Evolutionary conservation across 192 early-diverging fungal species (phyloP).

Genomic region (Umbelopsis isabellina): DNA sequence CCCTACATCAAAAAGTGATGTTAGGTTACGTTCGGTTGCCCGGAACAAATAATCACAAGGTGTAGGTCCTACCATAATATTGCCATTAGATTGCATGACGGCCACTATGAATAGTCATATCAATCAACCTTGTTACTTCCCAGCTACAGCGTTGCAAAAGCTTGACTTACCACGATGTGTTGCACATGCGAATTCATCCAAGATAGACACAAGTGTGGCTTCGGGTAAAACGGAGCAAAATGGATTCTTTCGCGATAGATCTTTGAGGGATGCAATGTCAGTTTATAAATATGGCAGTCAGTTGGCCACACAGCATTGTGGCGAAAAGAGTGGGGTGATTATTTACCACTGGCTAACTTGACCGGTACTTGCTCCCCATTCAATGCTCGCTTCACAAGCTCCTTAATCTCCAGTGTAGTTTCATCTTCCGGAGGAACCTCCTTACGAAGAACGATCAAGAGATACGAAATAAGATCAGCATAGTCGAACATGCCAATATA

Average conservation of each 20-base stretch:
- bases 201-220: conserved; percentile 70
- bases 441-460: conserved; percentile 67
- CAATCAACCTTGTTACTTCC: background rate
- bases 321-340: conserved; percentile 5
- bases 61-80: conserved; percentile 45
- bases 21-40: background rate
- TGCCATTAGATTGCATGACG: conserved; percentile 64
- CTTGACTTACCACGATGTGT: conserved; percentile 66
- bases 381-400: conserved; percentile 56
- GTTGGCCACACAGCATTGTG: background rate
- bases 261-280: conserved; percentile 30
- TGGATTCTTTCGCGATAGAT: conserved; percentile 81
- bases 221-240: conserved; percentile 83
- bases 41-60: background rate
- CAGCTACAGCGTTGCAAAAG: background rate
- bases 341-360: conserved; percentile 62
- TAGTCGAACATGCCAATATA: conserved; percentile 90
- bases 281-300: background rate
- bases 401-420: conserved; percentile 56
- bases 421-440: conserved; percentile 40
- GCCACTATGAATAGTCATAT: conserved; percentile 54
- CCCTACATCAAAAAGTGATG: conserved; percentile 40
- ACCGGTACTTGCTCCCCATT: conserved; percentile 59
- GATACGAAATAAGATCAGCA: conserved; percentile 78
- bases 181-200: conserved; percentile 73